Conservation (phyloP, 2,329 filamentous ascomycete species). For the Stachybotrys echinatus region DNA sequence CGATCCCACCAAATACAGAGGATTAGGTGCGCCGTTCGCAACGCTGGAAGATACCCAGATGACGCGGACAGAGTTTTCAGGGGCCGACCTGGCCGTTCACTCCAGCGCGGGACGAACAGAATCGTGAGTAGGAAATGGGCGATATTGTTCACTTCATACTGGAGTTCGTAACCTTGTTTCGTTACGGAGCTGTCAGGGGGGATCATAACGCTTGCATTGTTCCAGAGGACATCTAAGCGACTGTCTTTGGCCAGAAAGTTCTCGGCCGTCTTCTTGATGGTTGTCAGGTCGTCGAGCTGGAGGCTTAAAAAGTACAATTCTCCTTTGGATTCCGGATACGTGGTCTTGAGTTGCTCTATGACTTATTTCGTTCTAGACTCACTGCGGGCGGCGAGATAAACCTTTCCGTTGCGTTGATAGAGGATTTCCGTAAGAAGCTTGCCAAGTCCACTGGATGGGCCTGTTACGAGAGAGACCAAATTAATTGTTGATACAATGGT, state of each 20-base stretch:
- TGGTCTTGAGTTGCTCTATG: neutral
- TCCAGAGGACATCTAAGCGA: conserved; percentile 30
- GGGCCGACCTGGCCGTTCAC: conserved; percentile 21
- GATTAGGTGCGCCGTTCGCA: conserved; percentile 3
- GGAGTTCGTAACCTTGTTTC: conserved; percentile 33
- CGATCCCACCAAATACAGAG: too few species aligned
- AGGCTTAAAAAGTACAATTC: neutral
- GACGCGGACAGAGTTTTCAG: conserved; percentile 21
- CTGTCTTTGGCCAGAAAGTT: conserved; percentile 16
- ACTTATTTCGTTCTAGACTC: neutral
- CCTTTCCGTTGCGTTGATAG: conserved; percentile 41
- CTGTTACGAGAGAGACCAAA: conserved; percentile 38
- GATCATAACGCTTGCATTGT: conserved; percentile 37
- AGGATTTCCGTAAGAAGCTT: conserved; percentile 41
- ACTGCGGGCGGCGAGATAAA: conserved; percentile 41
- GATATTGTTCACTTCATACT: conserved; percentile 36
- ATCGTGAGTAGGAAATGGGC: conserved; percentile 34
- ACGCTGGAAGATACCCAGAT: conserved; percentile 25
- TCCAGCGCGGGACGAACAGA: conserved; percentile 27
- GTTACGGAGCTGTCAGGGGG: conserved; percentile 30
- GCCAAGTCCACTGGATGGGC: conserved; percentile 25
- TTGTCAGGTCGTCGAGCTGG: conserved; percentile 28
- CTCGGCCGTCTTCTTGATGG: conserved; percentile 18
- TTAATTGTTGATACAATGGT: too few species aligned
- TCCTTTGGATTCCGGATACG: neutral